phyloP scores from a whole-genome alignment of 495 filamentous ascomycete genomes.

The Penicillium daleae region DNA sequence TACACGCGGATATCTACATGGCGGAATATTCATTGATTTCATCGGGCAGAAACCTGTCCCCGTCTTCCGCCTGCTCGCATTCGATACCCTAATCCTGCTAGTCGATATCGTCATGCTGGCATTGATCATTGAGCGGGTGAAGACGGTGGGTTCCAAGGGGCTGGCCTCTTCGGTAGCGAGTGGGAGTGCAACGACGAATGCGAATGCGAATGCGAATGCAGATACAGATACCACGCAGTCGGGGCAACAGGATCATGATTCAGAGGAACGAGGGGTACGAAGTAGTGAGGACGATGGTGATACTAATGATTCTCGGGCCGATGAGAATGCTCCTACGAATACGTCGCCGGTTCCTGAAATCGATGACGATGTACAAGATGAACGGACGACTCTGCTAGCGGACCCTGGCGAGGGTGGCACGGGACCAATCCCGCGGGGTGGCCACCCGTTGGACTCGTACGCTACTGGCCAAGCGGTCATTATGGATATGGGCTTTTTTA shows the following conservation, averaged over 20 bases:
- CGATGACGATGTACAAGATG: constrained; percentile 41
- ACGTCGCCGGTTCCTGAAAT: constrained; percentile 12
- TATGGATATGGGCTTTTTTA: constrained; percentile 68
- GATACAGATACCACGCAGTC: constrained; percentile 16
- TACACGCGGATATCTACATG: constrained; percentile 80
- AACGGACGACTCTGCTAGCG: constrained; percentile 51
- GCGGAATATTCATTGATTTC: constrained; percentile 84
- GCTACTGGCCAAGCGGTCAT: constrained; percentile 71
- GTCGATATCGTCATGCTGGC: constrained; percentile 77
- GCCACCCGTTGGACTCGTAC: constrained; percentile 60
- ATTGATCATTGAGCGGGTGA: constrained; percentile 70
- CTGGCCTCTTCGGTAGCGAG: background rate
- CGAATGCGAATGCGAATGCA: constrained; percentile 17
- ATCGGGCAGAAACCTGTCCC: constrained; percentile 80
- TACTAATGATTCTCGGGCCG: constrained; percentile 13
- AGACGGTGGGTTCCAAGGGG: constrained; percentile 36
- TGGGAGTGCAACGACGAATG: background rate
- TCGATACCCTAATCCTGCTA: constrained; percentile 67
- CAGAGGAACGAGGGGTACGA: constrained; percentile 77
- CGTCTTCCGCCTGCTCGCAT: constrained; percentile 60
- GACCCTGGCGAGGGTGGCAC: constrained; percentile 42
- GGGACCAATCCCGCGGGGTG: constrained; percentile 35
- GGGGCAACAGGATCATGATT: constrained; percentile 68
- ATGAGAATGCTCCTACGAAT: constrained; percentile 21
- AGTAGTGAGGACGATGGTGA: constrained; percentile 33